These are phyloP conservation scores for Tagetes patula DNA, from an alignment of 129 eudicot species.

Conservation along the genomic window DNA sequence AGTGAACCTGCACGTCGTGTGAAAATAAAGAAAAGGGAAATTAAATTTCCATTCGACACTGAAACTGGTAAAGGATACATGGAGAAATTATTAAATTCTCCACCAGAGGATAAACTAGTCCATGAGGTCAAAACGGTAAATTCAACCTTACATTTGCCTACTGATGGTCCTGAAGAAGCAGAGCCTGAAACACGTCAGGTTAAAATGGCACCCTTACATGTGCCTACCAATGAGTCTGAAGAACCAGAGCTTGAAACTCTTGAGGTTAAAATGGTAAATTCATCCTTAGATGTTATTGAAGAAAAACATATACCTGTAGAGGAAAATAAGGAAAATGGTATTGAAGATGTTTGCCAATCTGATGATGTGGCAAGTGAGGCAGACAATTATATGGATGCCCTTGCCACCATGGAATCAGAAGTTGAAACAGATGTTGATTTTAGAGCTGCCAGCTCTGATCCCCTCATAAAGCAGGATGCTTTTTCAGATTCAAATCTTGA, in stretches of 20 bases:
- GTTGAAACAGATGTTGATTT: constrained; percentile 62
- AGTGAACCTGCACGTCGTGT: constrained; percentile 71
- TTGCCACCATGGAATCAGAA: constrained; percentile 76
- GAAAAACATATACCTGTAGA: constrained; percentile 49
- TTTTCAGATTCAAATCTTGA: constrained; percentile 42
- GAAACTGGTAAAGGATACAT: constrained; percentile 66
- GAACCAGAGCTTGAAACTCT: constrained; percentile 41
- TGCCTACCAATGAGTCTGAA: constrained; percentile 35
- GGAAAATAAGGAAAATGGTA: constrained; percentile 39
- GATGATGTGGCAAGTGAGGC: constrained; percentile 76
- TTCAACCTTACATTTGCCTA: constrained; percentile 40
- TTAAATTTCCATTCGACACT: constrained; percentile 58
- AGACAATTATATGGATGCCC: constrained; percentile 81
- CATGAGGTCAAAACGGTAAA: constrained; percentile 48
- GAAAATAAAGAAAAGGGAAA: constrained; percentile 69
- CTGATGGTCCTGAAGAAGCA: constrained; percentile 31
- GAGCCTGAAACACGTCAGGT: constrained; percentile 41
- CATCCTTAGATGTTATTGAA: constrained; percentile 34
- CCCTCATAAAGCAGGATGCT: constrained; percentile 24
- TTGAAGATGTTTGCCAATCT: constrained; percentile 43
- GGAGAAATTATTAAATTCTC: constrained; percentile 57
- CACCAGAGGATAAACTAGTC: constrained; percentile 65
- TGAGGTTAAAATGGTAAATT: constrained; percentile 42
- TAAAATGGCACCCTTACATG: constrained; percentile 31
- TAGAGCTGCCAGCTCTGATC: constrained; percentile 37